These are phyloP conservation scores for Fraxinus xanthoxyloides DNA, from an alignment of 305 asterid species.

Conservation along the genomic window DNA sequence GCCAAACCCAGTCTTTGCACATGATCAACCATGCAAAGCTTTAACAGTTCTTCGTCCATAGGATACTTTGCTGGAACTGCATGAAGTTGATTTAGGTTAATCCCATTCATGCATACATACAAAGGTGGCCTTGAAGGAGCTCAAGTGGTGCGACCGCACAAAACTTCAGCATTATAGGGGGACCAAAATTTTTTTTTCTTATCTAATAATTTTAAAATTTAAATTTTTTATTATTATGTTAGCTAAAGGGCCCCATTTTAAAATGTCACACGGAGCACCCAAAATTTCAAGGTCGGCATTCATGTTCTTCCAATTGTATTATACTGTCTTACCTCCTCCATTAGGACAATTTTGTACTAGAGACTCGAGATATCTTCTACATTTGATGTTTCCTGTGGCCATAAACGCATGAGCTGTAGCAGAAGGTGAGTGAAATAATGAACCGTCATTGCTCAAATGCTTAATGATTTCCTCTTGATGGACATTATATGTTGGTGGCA, in stretches of 20 bases:
- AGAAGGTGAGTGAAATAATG: slow-evolving; percentile 50
- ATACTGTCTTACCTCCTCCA: slow-evolving; percentile 41
- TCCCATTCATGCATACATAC: not conserved
- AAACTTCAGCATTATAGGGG: too few species aligned
- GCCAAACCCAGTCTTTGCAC: slow-evolving; percentile 56
- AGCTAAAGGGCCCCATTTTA: too few species aligned
- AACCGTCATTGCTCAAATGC: slow-evolving; percentile 33
- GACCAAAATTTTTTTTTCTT: too few species aligned
- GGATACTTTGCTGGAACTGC: slow-evolving; percentile 51
- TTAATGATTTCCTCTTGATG: slow-evolving; percentile 14
- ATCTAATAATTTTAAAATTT: too few species aligned
- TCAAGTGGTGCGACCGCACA: too few species aligned
- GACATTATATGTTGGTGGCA: slow-evolving; percentile 26
- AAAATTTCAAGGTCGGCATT: too few species aligned
- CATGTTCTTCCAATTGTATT: not conserved
- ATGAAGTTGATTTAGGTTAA: not conserved
- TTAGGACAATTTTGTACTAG: slow-evolving; percentile 39
- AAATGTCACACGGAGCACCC: too few species aligned
- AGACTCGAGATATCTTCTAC: slow-evolving; percentile 34
- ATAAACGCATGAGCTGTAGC: slow-evolving; percentile 52
- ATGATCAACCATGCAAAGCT: slow-evolving; percentile 48
- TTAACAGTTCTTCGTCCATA: slow-evolving; percentile 41
- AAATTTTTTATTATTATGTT: too few species aligned
- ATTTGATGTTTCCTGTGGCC: slow-evolving; percentile 30
- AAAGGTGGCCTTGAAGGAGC: too few species aligned